phyloP scores from a whole-genome alignment of 1,139 yeast genomes.

The Saccharomyces pastorianus region DNA sequence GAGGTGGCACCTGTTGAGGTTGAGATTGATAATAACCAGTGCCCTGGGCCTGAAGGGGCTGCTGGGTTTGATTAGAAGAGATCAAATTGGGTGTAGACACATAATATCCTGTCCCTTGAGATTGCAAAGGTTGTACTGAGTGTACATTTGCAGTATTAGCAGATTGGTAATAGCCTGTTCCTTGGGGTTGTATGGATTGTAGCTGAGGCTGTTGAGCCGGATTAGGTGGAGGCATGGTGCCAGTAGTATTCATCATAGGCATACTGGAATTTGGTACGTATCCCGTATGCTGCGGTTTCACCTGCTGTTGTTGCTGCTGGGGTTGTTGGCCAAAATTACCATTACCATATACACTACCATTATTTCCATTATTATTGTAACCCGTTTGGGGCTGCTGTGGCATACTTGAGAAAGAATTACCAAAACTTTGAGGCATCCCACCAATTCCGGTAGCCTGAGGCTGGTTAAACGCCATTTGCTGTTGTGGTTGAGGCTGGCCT shows the following conservation, averaged over 20 bases:
- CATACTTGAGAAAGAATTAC: not conserved
- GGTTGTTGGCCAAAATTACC: not conserved
- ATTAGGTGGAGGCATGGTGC: not conserved
- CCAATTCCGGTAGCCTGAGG: not conserved
- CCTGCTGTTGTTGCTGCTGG: not conserved
- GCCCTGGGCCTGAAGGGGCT: conserved; percentile 12
- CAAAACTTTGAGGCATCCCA: not conserved
- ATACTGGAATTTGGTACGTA: not conserved
- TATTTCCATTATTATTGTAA: not conserved
- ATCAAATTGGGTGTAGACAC: conserved; percentile 8
- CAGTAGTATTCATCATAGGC: not conserved
- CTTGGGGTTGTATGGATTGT: conserved; percentile 12
- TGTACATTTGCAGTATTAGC: conserved; percentile 10
- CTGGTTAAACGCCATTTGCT: not conserved
- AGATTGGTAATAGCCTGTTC: conserved; percentile 12
- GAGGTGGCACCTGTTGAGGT: conserved; percentile 8
- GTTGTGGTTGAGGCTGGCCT: conserved; percentile 1
- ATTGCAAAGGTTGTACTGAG: conserved; percentile 5
- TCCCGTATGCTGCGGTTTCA: not conserved
- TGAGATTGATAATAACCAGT: conserved; percentile 11
- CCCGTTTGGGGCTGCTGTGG: not conserved
- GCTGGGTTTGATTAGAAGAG: conserved; percentile 4
- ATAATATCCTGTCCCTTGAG: conserved; percentile 10
- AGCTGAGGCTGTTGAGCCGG: conserved; percentile 11
- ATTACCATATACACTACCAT: not conserved